Percentiles rank a stretch among this genome's conserved stretches.
These are phyloP conservation scores for Rhododendron griersonianum DNA, from an alignment of 148 eudicot genomes.

Conservation along the genomic window DNA sequence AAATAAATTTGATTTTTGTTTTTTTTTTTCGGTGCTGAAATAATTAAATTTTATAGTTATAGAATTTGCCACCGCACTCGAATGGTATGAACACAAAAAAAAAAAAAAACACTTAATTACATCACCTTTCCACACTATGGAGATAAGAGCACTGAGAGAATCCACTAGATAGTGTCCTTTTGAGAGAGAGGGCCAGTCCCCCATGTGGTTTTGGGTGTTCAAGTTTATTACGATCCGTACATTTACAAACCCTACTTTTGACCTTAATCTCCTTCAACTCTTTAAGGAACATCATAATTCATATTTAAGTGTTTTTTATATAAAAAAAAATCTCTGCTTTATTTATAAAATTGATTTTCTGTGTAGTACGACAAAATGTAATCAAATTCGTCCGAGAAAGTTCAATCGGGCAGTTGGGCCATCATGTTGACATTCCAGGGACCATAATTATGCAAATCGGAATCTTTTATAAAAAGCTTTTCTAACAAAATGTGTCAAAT, in stretches of 20 bases:
- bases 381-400: background rate
- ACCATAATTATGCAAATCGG: background rate
- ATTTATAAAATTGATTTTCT: background rate
- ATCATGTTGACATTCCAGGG: background rate
- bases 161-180: background rate
- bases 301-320: background rate
- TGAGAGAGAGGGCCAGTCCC: background rate
- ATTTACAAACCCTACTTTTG: background rate
- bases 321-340: background rate
- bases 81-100: background rate
- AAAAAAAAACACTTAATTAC: background rate
- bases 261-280: background rate
- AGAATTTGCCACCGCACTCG: background rate
- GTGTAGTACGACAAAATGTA: background rate
- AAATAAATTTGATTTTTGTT: too few relatives aligned
- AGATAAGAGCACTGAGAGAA: conserved; percentile 8
- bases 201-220: conserved; percentile 11
- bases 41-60: too few relatives aligned
- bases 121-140: conserved; percentile 2
- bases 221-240: background rate
- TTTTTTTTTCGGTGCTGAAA: too few relatives aligned
- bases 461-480: background rate
- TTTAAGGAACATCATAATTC: background rate
- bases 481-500: background rate
- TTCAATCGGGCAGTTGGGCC: background rate